A percentile compares a stretch with the other conserved stretches of the same genome.
These are phyloP conservation scores for Excoecaria agallocha DNA, from an alignment of 345 rosid species.

Conservation along the genomic window DNA sequence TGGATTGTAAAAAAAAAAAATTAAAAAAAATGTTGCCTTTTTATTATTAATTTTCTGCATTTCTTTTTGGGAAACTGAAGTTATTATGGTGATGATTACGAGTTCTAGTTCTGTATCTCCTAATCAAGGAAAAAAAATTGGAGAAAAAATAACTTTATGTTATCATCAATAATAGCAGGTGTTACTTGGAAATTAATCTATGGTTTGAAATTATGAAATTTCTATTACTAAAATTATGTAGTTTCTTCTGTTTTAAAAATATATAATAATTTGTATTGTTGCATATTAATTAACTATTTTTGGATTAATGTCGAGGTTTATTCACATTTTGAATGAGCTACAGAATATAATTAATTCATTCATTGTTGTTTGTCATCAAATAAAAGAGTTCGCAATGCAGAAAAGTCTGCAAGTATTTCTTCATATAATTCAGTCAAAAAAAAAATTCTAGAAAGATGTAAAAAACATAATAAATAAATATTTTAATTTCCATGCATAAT, in stretches of 20 bases:
- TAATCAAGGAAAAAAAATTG: too few species aligned
- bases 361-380: too few species aligned
- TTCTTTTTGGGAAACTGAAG: constrained; percentile 15
- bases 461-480: background rate
- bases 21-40: background rate
- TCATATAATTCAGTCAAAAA: too few species aligned
- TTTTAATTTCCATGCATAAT: too few species aligned
- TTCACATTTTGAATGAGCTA: too few species aligned
- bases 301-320: background rate
- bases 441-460: too few species aligned
- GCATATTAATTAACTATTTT: background rate
- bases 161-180: background rate
- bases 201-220: too few species aligned
- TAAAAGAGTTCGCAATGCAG: too few species aligned
- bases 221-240: too few species aligned
- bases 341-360: too few species aligned
- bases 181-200: background rate
- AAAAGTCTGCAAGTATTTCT: too few species aligned
- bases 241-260: background rate
- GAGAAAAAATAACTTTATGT: too few species aligned
- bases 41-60: constrained; percentile 18
- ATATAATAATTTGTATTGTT: background rate
- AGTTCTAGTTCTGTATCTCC: constrained; percentile 13
- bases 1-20: constrained; percentile 18
- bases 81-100: constrained; percentile 14